A percentile compares a stretch with the other conserved stretches of the same genome.
These are phyloP conservation scores for Leptodermis oblonga DNA, from an alignment of 257 asterid genomes.

Conservation along the genomic window DNA sequence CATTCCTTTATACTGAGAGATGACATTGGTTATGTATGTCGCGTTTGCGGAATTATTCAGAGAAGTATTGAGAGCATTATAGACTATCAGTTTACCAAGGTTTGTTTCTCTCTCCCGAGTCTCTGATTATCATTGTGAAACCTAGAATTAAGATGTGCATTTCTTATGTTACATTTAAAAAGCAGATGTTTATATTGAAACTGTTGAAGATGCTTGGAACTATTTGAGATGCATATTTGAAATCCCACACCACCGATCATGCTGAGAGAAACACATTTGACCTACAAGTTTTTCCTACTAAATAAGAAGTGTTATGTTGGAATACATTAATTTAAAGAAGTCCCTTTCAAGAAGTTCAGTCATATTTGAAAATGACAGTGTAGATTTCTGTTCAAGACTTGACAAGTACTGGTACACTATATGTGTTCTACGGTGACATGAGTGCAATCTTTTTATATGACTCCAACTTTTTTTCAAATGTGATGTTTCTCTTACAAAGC, in stretches of 20 bases:
- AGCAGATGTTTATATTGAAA: not conserved
- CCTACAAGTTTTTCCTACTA: not conserved
- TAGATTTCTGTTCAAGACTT: not conserved
- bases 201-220: not conserved
- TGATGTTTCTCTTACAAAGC: not conserved
- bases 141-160: constrained; percentile 15
- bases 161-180: constrained; percentile 4
- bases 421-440: not conserved
- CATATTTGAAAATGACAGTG: not conserved
- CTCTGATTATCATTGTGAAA: constrained; percentile 13
- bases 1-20: constrained; percentile 84
- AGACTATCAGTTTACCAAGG: constrained; percentile 88
- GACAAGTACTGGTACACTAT: not conserved
- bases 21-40: constrained; percentile 94
- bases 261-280: not conserved
- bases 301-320: not conserved
- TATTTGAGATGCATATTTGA: not conserved
- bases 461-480: not conserved
- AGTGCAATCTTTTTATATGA: not conserved
- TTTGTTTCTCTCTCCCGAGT: constrained; percentile 25
- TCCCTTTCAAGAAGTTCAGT: not conserved
- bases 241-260: not conserved
- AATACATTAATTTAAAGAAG: too few relatives aligned
- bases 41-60: constrained; percentile 85
- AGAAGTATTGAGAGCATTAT: constrained; percentile 82